phyloP scores from a whole-genome alignment of 192 early-diverging fungal genomes.

The Ramicandelaber brevisporus region DNA sequence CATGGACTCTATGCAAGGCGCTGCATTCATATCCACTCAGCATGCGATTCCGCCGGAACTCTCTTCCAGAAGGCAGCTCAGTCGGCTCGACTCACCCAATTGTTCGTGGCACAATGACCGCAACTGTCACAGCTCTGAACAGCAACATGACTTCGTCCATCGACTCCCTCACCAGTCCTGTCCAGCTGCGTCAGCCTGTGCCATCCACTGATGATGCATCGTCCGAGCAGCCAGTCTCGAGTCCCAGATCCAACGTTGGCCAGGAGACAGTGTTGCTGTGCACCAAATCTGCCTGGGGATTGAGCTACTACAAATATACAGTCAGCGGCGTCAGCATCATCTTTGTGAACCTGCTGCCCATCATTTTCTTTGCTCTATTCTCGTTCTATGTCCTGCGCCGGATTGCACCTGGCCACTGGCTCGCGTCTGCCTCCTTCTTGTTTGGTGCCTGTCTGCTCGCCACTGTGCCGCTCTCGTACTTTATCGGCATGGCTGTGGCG shows the following conservation, averaged over 20 bases:
- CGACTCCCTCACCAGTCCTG: too few relatives aligned
- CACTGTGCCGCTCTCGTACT: conserved; percentile 78
- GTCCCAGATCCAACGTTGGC: too few relatives aligned
- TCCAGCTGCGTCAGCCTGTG: too few relatives aligned
- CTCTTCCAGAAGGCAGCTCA: too few relatives aligned
- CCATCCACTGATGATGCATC: too few relatives aligned
- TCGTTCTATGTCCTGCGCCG: conserved; percentile 59
- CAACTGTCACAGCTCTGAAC: too few relatives aligned
- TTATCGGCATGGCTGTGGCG: conserved; percentile 93
- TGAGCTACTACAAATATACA: conserved; percentile 91
- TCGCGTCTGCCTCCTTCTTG: conserved; percentile 35
- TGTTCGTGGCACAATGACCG: too few relatives aligned
- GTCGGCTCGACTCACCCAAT: too few relatives aligned
- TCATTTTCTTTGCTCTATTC: conserved; percentile 61
- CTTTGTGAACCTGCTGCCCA: conserved; percentile 70
- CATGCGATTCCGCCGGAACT: conserved; percentile 37
- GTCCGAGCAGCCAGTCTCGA: too few relatives aligned
- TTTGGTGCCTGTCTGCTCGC: conserved; percentile 44
- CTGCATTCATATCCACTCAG: conserved; percentile 53
- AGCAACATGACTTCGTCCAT: too few relatives aligned
- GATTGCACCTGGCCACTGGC: conserved; percentile 22
- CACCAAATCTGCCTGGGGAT: conserved; percentile 69
- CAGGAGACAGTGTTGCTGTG: conserved; percentile 58
- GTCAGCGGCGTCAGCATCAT: conserved; percentile 91
- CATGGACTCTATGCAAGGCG: conserved; percentile 49